Base-by-base conservation (phyloP, 1,284 basidiomycete genomes). In the Porodaedalea pini region DNA sequence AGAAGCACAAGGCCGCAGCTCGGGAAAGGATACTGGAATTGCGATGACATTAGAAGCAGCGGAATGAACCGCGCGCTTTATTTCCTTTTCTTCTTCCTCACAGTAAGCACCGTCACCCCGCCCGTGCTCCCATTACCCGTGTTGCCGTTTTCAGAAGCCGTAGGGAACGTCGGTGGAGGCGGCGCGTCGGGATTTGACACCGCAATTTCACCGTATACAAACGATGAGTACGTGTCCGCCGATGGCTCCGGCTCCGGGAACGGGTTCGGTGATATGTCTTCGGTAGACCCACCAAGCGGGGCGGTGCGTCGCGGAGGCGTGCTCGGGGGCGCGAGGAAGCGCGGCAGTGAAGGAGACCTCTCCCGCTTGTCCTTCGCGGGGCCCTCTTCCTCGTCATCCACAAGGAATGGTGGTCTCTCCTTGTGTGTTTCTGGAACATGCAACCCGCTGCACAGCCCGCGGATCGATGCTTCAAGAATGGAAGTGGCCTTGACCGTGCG, bases 401-500 rank as follows among this genome's bases (percentile, higher is more conserved):
- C 21, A 23, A 50, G 53, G 34, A 47, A 52, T 8, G 36, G 51
- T 1, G 51, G 45, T 31, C n/a, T 17, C 29, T 34, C 36, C 27
- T 43, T 53, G 10, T 29, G n/a, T n/a, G 25, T 13, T 37, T 57
- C 49, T 17, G 4, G 13, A 21, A 34, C 2, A 21, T 37, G 15
- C 48, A 68, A 66, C 17, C 61, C 15, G 67, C 60, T 54, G 69
- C 89, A 90, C 44, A 90, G 71, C 2, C 86, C 83, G 61, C 77
- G 77, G 58, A 91, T 85, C 10, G 83, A 75, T 23, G 76, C 76
- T 67, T 90, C 83, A 62, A 94, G 74, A 34, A 82, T 78, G 63
- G 82, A 82, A 13, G 90, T 92, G 6, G 83, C 86, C 60, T 82
- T 80, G 52, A 82, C 69, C 7, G 87, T 80, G 53, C 82, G 78